Percentiles rank a stretch among this genome's conserved stretches.
These are phyloP conservation scores for Conticribra guillardii DNA, from an alignment of 108 stramenopile genomes.

Conservation along the genomic window DNA sequence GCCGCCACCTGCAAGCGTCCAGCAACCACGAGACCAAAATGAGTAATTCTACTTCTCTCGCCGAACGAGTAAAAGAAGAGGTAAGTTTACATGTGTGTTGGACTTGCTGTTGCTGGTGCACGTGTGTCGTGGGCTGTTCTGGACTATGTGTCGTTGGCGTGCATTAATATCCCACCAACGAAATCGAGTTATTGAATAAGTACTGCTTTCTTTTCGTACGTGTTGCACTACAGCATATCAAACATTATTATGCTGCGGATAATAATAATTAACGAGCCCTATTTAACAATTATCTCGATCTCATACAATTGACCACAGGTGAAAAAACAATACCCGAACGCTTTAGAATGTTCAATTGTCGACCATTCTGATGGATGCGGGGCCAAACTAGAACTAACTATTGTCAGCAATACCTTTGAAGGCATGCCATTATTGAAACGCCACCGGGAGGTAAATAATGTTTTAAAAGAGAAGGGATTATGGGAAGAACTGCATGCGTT, in stretches of 20 bases:
- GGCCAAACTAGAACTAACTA: slow-evolving; percentile 50
- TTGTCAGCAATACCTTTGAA: slow-evolving; percentile 47
- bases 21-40: slow-evolving; percentile 1
- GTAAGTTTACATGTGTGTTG: slow-evolving; percentile 11
- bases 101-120: neutral
- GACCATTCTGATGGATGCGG: slow-evolving; percentile 58
- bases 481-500: slow-evolving; percentile 77
- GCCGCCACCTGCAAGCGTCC: too few relatives aligned
- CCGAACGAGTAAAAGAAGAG: slow-evolving; percentile 46
- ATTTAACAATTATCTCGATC: neutral
- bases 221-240: too few relatives aligned
- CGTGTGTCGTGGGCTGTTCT: neutral
- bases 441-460: slow-evolving; percentile 75
- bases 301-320: slow-evolving; percentile 14
- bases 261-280: neutral
- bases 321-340: slow-evolving; percentile 44
- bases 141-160: neutral
- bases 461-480: slow-evolving; percentile 60
- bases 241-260: neutral
- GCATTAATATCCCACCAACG: neutral
- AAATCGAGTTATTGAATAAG: neutral
- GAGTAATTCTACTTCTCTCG: slow-evolving; percentile 38
- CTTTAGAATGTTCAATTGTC: slow-evolving; percentile 40
- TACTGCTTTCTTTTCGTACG: too few relatives aligned
- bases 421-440: slow-evolving; percentile 68